phyloP scores from a whole-genome alignment of 2,329 filamentous ascomycete genomes.

The Orbilia javanica region DNA sequence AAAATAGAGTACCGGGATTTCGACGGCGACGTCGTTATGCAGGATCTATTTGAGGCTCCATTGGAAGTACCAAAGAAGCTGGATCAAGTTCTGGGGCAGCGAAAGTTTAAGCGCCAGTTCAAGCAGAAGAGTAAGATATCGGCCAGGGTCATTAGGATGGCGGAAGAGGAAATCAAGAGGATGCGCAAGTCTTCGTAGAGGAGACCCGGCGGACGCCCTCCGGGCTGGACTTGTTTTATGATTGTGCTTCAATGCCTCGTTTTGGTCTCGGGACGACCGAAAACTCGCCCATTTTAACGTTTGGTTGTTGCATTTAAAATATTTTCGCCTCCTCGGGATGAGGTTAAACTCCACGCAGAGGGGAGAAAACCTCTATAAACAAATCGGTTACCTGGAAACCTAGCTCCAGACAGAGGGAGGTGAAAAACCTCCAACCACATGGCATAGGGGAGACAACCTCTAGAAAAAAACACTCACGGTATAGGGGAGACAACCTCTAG shows the following conservation, averaged over 20 bases:
- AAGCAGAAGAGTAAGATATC: conserved; percentile 32
- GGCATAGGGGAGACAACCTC: neutral
- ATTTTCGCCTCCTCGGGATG: neutral
- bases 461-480: neutral
- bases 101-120: conserved; percentile 14
- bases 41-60: neutral
- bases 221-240: neutral
- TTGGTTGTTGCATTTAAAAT: neutral
- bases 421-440: neutral
- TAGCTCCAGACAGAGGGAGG: conserved; percentile 17
- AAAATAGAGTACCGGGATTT: conserved; percentile 24
- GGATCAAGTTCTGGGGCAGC: conserved; percentile 15
- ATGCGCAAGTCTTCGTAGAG: conserved; percentile 12
- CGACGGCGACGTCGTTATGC: conserved; percentile 51
- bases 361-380: conserved; percentile 28
- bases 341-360: conserved; percentile 29
- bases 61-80: conserved; percentile 11
- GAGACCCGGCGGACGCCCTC: neutral
- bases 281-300: conserved; percentile 19
- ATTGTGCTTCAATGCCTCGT: too few species aligned
- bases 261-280: conserved; percentile 27
- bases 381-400: too few species aligned
- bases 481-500: too few species aligned
- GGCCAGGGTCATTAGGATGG: conserved; percentile 20
- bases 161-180: conserved; percentile 27